These are phyloP conservation scores for Pinus albicaulis DNA, from an alignment of 75 land plant genomes.

Conservation along the genomic window DNA sequence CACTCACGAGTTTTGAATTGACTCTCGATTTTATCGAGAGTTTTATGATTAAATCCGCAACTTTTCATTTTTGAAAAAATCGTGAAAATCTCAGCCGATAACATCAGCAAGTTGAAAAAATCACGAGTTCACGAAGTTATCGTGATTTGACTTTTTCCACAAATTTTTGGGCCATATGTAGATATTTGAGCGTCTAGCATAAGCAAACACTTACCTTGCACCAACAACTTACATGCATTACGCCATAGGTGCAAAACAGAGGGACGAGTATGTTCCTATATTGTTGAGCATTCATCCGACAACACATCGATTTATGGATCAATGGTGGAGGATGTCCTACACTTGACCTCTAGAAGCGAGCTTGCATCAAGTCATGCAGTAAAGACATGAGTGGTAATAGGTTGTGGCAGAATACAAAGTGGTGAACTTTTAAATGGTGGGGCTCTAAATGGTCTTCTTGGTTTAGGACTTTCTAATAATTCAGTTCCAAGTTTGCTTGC, in stretches of 20 bases:
- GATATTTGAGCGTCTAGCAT: no score
- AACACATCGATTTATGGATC: constrained; percentile 69
- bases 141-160: no score
- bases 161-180: no score
- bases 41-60: no score
- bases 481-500: constrained; percentile 80
- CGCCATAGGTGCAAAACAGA: constrained; percentile 41
- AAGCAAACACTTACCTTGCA: no score
- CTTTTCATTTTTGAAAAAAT: no score
- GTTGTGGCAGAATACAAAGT: constrained; percentile 75
- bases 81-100: no score
- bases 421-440: constrained; percentile 77
- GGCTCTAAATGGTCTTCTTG: constrained; percentile 86
- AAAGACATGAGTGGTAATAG: constrained; percentile 50
- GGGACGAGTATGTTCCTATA: constrained; percentile 14
- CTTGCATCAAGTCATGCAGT: constrained; percentile 22
- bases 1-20: no score
- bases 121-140: no score
- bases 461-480: constrained; percentile 66
- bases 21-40: no score
- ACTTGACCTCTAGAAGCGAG: constrained; percentile 33
- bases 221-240: constrained; percentile 41
- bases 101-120: no score
- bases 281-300: no score
- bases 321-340: constrained; percentile 69